Percentiles rank a stretch among this genome's conserved stretches.
Evolutionary conservation across 164 flowering plant genomes (phyloP).

Genomic region (Platanus orientalis): DNA sequence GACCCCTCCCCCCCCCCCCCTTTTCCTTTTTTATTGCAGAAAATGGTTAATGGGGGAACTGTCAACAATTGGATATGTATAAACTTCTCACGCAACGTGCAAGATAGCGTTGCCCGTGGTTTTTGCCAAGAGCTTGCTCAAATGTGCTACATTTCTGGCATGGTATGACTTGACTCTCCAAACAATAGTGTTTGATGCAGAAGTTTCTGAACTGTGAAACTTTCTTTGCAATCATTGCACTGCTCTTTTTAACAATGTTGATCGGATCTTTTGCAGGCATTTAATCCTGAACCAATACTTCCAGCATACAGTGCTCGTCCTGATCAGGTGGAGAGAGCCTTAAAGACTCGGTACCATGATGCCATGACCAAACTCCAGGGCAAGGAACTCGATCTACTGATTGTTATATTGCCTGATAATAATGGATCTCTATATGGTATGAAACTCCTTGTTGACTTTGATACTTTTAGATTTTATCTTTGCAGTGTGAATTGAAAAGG

Average conservation of each 20-base stretch:
- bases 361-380: conserved; percentile 57
- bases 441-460: neutral
- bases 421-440: conserved; percentile 88
- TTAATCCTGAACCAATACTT: conserved; percentile 52
- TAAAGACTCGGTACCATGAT: conserved; percentile 65
- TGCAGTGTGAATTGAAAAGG: neutral
- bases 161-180: conserved; percentile 61
- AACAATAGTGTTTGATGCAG: neutral
- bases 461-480: neutral
- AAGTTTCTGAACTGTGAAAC: too few relatives aligned
- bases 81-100: conserved; percentile 73
- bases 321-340: conserved; percentile 72
- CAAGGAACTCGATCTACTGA: conserved; percentile 67
- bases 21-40: conserved; percentile 18
- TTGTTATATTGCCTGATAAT: conserved; percentile 79
- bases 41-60: conserved; percentile 80
- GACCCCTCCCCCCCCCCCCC: too few relatives aligned
- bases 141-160: conserved; percentile 84
- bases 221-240: too few relatives aligned
- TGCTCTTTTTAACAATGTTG: neutral
- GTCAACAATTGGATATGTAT: conserved; percentile 87
- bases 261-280: conserved; percentile 34
- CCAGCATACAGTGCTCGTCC: conserved; percentile 53
- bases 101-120: conserved; percentile 62
- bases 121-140: conserved; percentile 85